Percentiles rank a stretch among this genome's conserved stretches.
These are phyloP conservation scores for Acanthamoeba triangularis DNA, from an alignment of 208 protist species.

Conservation along the genomic window DNA sequence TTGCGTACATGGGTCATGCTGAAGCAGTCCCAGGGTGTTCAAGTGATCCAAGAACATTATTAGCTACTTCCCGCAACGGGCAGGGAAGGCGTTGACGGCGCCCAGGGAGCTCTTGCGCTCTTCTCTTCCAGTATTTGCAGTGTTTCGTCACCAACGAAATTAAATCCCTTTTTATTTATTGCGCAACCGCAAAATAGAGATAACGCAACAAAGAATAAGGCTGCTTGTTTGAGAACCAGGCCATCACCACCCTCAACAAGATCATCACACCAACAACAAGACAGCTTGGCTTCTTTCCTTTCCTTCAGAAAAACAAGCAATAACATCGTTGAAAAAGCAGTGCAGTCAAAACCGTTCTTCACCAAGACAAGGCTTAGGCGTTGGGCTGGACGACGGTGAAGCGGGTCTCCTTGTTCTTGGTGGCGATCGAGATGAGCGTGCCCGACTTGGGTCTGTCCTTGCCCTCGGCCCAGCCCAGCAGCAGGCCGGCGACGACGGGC, in stretches of 20 bases:
- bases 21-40: slow-evolving; percentile 28
- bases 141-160: background rate
- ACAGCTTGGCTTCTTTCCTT: too few species aligned
- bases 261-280: too few species aligned
- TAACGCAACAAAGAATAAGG: too few species aligned
- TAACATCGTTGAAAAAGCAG: too few species aligned
- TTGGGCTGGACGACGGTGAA: slow-evolving; percentile 55
- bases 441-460: slow-evolving; percentile 72
- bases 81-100: background rate
- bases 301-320: too few species aligned
- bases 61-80: background rate
- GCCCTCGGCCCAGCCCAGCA: slow-evolving; percentile 73
- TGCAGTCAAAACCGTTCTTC: too few species aligned
- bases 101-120: background rate
- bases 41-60: slow-evolving; percentile 62
- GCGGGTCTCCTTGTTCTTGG: slow-evolving; percentile 63
- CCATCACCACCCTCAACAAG: too few species aligned
- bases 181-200: too few species aligned
- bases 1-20: slow-evolving; percentile 58
- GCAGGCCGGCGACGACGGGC: slow-evolving; percentile 64
- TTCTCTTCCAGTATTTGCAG: background rate
- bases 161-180: background rate
- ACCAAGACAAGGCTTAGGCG: background rate
- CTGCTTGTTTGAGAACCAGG: too few species aligned
- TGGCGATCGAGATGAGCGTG: slow-evolving; percentile 59